Percentiles rank a stretch among this genome's conserved stretches.
These are phyloP conservation scores for Spizellomyces punctatus DNA, from an alignment of 192 early-diverging fungal genomes.

Conservation along the genomic window DNA sequence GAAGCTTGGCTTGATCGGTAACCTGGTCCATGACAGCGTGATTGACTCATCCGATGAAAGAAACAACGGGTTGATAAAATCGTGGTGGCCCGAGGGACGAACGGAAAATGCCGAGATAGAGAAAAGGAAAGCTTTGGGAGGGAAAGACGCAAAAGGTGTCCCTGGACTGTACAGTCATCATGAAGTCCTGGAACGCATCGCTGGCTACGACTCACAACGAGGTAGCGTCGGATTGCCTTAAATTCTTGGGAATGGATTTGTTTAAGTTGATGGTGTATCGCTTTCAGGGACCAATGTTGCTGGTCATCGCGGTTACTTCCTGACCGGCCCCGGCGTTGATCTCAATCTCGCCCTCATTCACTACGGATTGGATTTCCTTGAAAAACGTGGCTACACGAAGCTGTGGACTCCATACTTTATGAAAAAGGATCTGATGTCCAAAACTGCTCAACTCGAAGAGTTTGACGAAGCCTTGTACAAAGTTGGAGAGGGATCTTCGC, in stretches of 20 bases:
- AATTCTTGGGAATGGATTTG: background rate
- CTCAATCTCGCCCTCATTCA: slow-evolving; percentile 95
- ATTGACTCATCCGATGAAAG: slow-evolving; percentile 83
- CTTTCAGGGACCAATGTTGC: slow-evolving; percentile 78
- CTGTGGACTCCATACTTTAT: slow-evolving; percentile 98
- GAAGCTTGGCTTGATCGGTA: slow-evolving; percentile 79
- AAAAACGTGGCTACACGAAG: slow-evolving; percentile 80
- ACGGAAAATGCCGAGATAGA: slow-evolving; percentile 43
- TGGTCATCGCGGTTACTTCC: slow-evolving; percentile 98
- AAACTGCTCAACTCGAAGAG: slow-evolving; percentile 96
- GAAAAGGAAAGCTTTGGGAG: slow-evolving; percentile 39
- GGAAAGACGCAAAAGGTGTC: slow-evolving; percentile 55
- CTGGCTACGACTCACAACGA: slow-evolving; percentile 85
- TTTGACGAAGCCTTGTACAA: slow-evolving; percentile 99
- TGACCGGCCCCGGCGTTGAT: slow-evolving; percentile 92
- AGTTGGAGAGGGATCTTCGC: slow-evolving; percentile 63
- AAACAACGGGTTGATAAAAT: slow-evolving; percentile 49
- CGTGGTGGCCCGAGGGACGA: slow-evolving; percentile 59
- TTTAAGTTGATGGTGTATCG: slow-evolving; percentile 2
- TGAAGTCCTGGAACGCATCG: slow-evolving; percentile 90
- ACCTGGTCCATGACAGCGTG: slow-evolving; percentile 92
- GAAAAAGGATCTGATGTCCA: slow-evolving; percentile 95
- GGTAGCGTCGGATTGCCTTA: slow-evolving; percentile 42
- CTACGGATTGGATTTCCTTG: slow-evolving; percentile 93
- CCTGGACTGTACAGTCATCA: slow-evolving; percentile 72